Percentiles rank a stretch among this genome's conserved stretches.
Evolutionary conservation across 345 rosid genomes (phyloP).

Genomic region (Rhodomyrtus tomentosa): DNA sequence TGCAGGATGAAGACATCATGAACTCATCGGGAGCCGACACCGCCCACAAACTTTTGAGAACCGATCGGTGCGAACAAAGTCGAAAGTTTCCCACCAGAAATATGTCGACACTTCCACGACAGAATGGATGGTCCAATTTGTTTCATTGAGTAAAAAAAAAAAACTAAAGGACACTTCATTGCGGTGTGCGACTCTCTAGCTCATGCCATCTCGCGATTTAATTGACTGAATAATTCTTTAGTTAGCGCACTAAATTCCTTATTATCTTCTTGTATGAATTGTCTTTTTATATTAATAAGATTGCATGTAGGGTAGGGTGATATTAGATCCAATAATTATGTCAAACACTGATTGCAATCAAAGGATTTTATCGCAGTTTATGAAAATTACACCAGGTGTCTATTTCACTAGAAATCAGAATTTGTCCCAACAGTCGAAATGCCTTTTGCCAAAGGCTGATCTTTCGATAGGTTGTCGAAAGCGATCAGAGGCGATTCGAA

Average conservation of each 20-base stretch:
- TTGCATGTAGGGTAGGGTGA: background rate
- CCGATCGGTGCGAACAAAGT: background rate
- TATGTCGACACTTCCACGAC: background rate
- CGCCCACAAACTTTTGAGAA: background rate
- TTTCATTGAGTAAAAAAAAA: background rate
- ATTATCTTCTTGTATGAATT: background rate
- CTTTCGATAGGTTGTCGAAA: background rate
- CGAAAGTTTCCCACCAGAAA: background rate
- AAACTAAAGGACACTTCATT: background rate
- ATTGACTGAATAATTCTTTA: too few species aligned
- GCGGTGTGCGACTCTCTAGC: background rate
- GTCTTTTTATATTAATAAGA: background rate
- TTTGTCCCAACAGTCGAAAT: too few species aligned
- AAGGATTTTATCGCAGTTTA: too few species aligned
- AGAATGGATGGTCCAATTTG: background rate
- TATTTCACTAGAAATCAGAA: too few species aligned
- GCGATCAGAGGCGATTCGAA: background rate
- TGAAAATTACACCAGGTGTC: too few species aligned
- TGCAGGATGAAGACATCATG: constrained; percentile 3
- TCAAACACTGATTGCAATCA: background rate
- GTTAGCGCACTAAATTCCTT: background rate
- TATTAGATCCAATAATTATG: background rate
- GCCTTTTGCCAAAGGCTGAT: too few species aligned
- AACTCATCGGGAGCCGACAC: background rate
- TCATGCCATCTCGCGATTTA: background rate